Base-by-base conservation (phyloP, 2,329 filamentous ascomycete species). In the Xylaria sp. region DNA sequence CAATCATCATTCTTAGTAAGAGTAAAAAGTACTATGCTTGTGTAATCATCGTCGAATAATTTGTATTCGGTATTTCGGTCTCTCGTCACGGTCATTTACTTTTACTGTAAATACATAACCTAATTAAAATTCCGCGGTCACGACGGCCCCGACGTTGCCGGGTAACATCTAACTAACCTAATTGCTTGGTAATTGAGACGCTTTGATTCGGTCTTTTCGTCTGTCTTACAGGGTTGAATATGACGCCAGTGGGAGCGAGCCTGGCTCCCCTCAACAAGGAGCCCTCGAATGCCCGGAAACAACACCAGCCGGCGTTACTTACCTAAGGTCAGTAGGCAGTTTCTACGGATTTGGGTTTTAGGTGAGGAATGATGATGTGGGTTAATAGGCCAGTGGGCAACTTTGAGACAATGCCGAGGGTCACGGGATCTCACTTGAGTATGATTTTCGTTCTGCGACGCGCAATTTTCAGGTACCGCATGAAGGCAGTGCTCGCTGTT, bases 381-480 rank as follows among this genome's bases (percentile, higher is more conserved):
- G 56, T 39, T 48, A n/a, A 60, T 50, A 34, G 53, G 52, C 10
- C 20, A 48, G 25, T 57, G 13, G 34, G 52, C 20, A 45, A 46
- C 43, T 60, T 60, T 55, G 64, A 67, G 60, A 67, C 60, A 45
- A 36, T 59, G 41, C 55, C 20, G 48, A 60, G 30, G n/a, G 60
- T 66, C 53, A 63, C 43, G 56, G 59, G 55, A 18, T 32, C 34
- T 52, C 25, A 43, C 43, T 28, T 36, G 34, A 3, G 63, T 50
- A 48, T 62, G 56, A 62, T 62, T 32, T 28, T 39, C 18, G n/a
- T 39, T 60, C 43, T 58, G 59, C 60, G 61, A 70, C 67, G 67
- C 67, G 67, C 69, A 67, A 67, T 67, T 67, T 67, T 30, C 48
- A 69, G 58, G 67, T 63, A 61, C 60, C 45, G 53, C 43, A 60